Base-by-base conservation (phyloP, 1,284 basidiomycete species). In the Malassezia dermatis region DNA sequence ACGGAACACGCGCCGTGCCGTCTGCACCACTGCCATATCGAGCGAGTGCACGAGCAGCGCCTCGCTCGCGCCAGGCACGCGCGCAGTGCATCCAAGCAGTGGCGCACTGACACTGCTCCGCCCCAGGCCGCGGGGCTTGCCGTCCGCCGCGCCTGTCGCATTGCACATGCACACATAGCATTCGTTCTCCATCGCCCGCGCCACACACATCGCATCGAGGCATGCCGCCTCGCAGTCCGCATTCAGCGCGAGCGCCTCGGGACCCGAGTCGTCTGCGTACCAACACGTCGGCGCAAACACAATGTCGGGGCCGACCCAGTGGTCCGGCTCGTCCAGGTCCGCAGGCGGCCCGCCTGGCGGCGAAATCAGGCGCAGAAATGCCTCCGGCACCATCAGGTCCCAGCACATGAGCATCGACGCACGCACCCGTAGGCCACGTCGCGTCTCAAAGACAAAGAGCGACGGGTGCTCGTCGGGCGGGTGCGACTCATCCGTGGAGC, bases 211-310 rank as follows among this genome's bases (percentile, higher is more conserved):
- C 0, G 60, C 56, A 31, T 67, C 65, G 7, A 71, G 55, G 51
- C 69, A 59, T 15, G 54, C 48, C 2, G 61, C 64, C 44, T 73
- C 71, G 4, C 65, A 60, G 3, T 51, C 26, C 1, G 50, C 51
- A 50, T 69, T 72, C 65, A 65, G 67, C 3, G 61, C 47, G 2
- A 72, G 54, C 1, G 68, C 69, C 27, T 54, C 47, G 1, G 60
- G 39, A 1, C 69, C 69, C 6, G 65, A 65, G 44, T 73, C 71
- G 7, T 64, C 62, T 8, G 68, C 65, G 48, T 67, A 73, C 71
- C 71, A 73, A 53, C 71, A 72, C 0, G 67, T 73, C 3, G 71
- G 71, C 15, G 64, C 66, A 32, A 73, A 70, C 23, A 73, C 57
- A 7, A 73, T 48, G 46, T 73, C 71, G 3, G 71, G 71, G 4